Percentiles rank a stretch among this genome's conserved stretches.
Evolutionary conservation across 1,284 basidiomycete species (phyloP).

Genomic region (Taiwanofungus camphoratus): DNA sequence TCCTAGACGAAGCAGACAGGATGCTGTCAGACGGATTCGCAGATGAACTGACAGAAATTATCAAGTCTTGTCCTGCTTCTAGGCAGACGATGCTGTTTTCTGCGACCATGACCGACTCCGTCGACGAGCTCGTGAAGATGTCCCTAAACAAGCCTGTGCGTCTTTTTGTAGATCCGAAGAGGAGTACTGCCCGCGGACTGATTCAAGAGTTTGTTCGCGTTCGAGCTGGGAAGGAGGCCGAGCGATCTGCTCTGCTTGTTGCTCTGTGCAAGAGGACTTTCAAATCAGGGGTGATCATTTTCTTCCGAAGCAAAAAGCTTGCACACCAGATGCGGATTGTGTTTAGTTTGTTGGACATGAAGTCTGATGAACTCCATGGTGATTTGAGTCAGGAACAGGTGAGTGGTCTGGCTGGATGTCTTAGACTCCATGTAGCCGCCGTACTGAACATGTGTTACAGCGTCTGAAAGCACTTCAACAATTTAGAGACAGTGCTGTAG

Average conservation of each 20-base stretch:
- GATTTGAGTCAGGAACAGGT: conserved; percentile 95
- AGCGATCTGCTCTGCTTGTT: conserved; percentile 80
- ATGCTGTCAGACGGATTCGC: conserved; percentile 98
- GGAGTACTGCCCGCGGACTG: conserved; percentile 83
- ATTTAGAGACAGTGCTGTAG: conserved; percentile 83
- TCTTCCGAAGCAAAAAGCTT: conserved; percentile 93
- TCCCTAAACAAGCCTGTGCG: conserved; percentile 89
- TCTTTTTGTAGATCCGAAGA: conserved; percentile 93
- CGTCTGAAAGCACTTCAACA: conserved; percentile 80
- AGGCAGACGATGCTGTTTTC: conserved; percentile 99
- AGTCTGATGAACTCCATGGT: conserved; percentile 90
- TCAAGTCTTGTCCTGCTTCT: conserved; percentile 81
- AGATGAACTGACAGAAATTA: conserved; percentile 93
- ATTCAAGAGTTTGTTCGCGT: conserved; percentile 95
- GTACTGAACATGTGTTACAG: conserved; percentile 34
- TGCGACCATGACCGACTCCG: conserved; percentile 95
- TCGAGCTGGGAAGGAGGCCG: conserved; percentile 69
- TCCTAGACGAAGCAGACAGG: conserved; percentile 96
- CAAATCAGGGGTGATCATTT: conserved; percentile 82
- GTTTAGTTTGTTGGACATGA: conserved; percentile 85
- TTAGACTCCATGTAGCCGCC: conserved; percentile 11
- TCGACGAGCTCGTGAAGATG: conserved; percentile 90
- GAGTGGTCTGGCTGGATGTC: conserved; percentile 20
- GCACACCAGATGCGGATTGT: conserved; percentile 96
- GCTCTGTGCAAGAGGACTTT: conserved; percentile 87